Evolutionary conservation across 2,329 filamentous ascomycete species (phyloP), one percentile per base, ranked within the genome.

Genomic region (Colletotrichum tropicicola): DNA sequence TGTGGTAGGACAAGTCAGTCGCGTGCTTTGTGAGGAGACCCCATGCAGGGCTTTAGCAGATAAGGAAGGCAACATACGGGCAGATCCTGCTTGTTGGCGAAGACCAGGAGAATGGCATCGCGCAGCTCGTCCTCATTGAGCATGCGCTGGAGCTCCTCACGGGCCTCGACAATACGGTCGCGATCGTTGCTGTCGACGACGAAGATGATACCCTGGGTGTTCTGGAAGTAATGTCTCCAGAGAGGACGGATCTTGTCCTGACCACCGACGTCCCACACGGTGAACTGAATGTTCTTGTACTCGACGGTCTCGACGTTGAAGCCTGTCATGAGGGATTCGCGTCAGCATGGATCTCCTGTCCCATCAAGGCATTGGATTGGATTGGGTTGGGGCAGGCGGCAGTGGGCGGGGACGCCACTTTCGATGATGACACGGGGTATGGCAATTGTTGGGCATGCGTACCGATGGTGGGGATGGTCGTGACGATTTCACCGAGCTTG

Each of bases 231-330:
- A 84, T 98, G 96, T 86, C 96, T 94, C 96, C 96, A 99, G 78
- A 99, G 87, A 79, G 96, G 96, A 82, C 96, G 91, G 80, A 99
- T 99, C 92, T 98, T 98, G 90, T 99, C 96, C 88, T 99, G 96
- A 82, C 96, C 96, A 87, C 96, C 96, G 78, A 99, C 96, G 87
- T 98, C 96, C 96, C 96, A 99, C 80, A 99, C 96, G 81, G 95
- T 98, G 89, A 99, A 99, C 82, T 97, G 94, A 77, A 97, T 98
- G 90, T 99, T 99, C 90, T 98, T 98, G 89, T 98, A 98, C 81
- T 97, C 94, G 81, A 99, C 96, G 60, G 96, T 98, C 89, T 99
- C 96, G 82, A 99, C 96, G 87, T 99, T 99, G 91, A 99, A 99
- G 77, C 96, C 92, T 94, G 71, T 17, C 3, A 10, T 51, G 28